phyloP scores from a whole-genome alignment of 2,329 filamentous ascomycete species.

The Paracoccidioides lutzii region DNA sequence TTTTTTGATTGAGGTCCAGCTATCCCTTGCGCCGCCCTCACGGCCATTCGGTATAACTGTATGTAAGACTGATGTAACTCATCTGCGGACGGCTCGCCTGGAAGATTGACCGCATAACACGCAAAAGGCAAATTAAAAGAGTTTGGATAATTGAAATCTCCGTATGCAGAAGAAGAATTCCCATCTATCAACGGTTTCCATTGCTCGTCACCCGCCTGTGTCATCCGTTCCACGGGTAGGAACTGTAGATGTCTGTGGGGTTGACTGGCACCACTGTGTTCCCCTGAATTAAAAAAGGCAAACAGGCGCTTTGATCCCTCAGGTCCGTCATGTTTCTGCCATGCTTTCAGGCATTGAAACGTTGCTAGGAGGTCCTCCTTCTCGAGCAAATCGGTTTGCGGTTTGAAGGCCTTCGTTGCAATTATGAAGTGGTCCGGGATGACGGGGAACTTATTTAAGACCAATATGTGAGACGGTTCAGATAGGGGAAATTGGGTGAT shows the following conservation, averaged over 20 bases:
- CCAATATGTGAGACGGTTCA: conserved; percentile 26
- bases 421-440: conserved; percentile 39
- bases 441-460: conserved; percentile 38
- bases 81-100: conserved; percentile 27
- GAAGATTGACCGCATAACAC: conserved; percentile 35
- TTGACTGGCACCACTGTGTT: conserved; percentile 37
- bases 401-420: conserved; percentile 31
- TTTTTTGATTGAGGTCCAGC: background rate
- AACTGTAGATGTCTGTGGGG: conserved; percentile 38
- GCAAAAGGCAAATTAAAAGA: conserved; percentile 35
- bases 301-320: conserved; percentile 23
- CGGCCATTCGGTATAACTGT: conserved; percentile 27
- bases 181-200: conserved; percentile 41
- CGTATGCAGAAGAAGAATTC: conserved; percentile 3
- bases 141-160: conserved; percentile 15
- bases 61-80: conserved; percentile 27
- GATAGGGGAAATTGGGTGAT: conserved; percentile 25
- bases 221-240: conserved; percentile 35
- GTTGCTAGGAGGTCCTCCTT: conserved; percentile 30
- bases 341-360: conserved; percentile 31
- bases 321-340: conserved; percentile 16
- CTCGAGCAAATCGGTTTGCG: conserved; percentile 33
- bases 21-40: conserved; percentile 1
- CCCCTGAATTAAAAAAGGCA: conserved; percentile 39
- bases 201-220: conserved; percentile 7